These are phyloP conservation scores for Leavenworthia alabamica DNA, from an alignment of 345 rosid species.

Conservation along the genomic window DNA sequence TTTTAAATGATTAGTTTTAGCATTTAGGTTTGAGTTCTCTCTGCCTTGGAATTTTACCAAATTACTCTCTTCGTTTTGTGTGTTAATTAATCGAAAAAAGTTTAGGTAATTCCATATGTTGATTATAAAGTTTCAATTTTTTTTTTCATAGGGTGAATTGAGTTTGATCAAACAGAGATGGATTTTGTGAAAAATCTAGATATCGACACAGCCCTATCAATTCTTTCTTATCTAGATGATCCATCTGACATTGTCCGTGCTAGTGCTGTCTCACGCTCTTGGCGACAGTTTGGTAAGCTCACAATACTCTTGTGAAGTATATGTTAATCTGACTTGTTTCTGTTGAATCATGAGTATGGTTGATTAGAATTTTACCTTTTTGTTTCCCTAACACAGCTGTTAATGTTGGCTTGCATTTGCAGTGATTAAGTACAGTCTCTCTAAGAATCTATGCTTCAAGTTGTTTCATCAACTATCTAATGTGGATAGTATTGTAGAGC, in stretches of 20 bases:
- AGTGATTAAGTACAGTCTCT: conserved; percentile 38
- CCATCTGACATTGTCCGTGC: conserved; percentile 63
- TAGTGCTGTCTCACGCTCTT: conserved; percentile 57
- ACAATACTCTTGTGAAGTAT: neutral
- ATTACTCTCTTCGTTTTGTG: neutral
- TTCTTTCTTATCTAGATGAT: conserved; percentile 51
- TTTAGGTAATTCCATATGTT: neutral
- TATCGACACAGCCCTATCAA: conserved; percentile 37
- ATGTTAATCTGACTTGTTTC: neutral
- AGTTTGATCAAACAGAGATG: neutral
- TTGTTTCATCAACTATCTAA: conserved; percentile 54
- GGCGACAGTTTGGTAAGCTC: conserved; percentile 64
- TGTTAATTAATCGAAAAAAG: neutral
- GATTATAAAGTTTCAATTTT: neutral
- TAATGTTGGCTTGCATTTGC: neutral
- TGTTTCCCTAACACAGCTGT: neutral
- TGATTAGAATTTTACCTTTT: neutral
- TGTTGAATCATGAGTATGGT: neutral
- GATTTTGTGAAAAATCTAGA: conserved; percentile 54
- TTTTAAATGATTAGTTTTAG: neutral
- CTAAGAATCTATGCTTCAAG: conserved; percentile 57
- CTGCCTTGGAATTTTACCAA: neutral
- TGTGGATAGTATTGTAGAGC: conserved; percentile 45
- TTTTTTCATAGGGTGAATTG: neutral
- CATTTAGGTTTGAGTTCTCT: neutral